These are phyloP conservation scores for Penicillium antarcticum DNA, from an alignment of 495 filamentous ascomycete species.

Conservation along the genomic window DNA sequence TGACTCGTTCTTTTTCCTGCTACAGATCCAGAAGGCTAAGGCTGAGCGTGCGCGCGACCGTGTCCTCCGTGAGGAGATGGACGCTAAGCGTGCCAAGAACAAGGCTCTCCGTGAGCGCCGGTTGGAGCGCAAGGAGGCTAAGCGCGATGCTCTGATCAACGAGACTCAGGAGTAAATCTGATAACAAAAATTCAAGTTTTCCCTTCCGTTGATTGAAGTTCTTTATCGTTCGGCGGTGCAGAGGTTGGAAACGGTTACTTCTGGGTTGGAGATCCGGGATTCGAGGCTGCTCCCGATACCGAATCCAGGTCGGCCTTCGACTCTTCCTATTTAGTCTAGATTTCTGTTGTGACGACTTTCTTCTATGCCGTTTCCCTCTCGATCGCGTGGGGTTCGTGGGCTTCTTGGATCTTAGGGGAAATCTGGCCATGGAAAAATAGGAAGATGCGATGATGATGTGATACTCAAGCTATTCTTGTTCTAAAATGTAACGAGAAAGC, in stretches of 20 bases:
- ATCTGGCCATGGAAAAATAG: slow-evolving; percentile 19
- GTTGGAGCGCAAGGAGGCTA: slow-evolving; percentile 79
- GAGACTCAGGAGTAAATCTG: slow-evolving; percentile 65
- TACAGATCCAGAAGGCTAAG: slow-evolving; percentile 98
- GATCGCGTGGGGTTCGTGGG: slow-evolving; percentile 16
- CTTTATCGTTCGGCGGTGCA: slow-evolving; percentile 38
- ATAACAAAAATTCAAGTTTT: slow-evolving; percentile 19
- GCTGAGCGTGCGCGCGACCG: slow-evolving; percentile 96
- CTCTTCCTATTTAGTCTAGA: slow-evolving; percentile 24
- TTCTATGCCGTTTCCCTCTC: slow-evolving; percentile 13
- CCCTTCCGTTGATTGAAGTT: slow-evolving; percentile 33
- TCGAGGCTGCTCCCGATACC: slow-evolving; percentile 14
- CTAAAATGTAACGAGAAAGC: slow-evolving; percentile 28
- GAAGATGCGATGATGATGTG: slow-evolving; percentile 35
- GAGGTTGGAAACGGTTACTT: slow-evolving; percentile 37
- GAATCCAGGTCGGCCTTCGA: slow-evolving; percentile 29
- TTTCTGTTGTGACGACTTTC: slow-evolving; percentile 13
- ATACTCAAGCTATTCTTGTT: slow-evolving; percentile 35
- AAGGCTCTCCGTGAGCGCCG: slow-evolving; percentile 98
- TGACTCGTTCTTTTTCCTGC: slow-evolving; percentile 23
- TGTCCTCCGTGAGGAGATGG: slow-evolving; percentile 97
- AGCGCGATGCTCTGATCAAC: slow-evolving; percentile 78
- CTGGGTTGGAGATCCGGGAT: slow-evolving; percentile 21
- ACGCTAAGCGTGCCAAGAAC: slow-evolving; percentile 98
- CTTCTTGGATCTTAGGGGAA: slow-evolving; percentile 19